Base-by-base conservation (phyloP, 2,329 filamentous ascomycete species). In the Phaeosphaeriaceae sp. region DNA sequence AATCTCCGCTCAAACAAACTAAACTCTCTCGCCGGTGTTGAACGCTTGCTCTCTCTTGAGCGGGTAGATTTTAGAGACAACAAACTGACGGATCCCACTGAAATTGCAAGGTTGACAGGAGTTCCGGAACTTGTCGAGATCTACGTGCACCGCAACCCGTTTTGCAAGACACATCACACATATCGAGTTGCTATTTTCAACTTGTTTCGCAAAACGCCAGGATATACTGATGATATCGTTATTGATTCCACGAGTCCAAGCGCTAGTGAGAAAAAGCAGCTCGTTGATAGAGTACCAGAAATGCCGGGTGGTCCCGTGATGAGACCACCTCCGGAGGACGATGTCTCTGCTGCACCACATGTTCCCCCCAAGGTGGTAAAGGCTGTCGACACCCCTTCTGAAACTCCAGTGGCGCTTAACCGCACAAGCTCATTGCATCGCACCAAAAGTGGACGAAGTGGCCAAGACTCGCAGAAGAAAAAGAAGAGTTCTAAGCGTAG, bases 161-260 rank as follows among this genome's bases (percentile, higher is more conserved):
- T 97, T 65, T 89, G 88, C 35, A 90, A 89, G 61, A 92, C 91
- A 1, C 90, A 97, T 69, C 82, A 87, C 50, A 86, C 88, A 61
- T 96, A 96, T 70, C 86, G 94, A 40, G 81, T 96, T 57, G 89
- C 87, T 16, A 95, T 97, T 55, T 97, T 99, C 84, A 99, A 97
- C 65, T 81, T 97, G 2, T 99, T 99, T 80, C 86, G 94, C 56
- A 87, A 85, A 50, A 92, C 90, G 0, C 90, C 93, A 9, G 94
- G 94, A 4, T 96, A 94, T 66, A 88, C 87, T 0, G 90, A 96
- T 58, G 94, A 99, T 67, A 86, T 97, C 51, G 80, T 91, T 37
- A 93, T 99, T 61, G 94, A 99, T 70, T 87, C 88, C 2, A 84
- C 85, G 28, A 88, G 88, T 0, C 93, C 94, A 1, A 87, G 83